phyloP scores from a whole-genome alignment of 148 eudicot species.

The Limonium bicolor region DNA sequence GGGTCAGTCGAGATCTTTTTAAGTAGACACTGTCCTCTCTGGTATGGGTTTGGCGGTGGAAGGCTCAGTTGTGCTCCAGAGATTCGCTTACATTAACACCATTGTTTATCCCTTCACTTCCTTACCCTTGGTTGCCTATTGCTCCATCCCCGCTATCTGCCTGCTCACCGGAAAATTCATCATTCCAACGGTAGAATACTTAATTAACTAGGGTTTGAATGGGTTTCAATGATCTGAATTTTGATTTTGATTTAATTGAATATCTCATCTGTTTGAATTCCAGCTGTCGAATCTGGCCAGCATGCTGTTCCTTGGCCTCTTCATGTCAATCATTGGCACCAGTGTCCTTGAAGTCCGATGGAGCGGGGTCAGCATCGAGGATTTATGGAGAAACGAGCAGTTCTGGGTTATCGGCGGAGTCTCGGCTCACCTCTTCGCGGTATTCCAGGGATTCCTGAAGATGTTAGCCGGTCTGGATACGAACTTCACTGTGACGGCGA shows the following conservation, averaged over 20 bases:
- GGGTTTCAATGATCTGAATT: too few species aligned
- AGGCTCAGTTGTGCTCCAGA: slow-evolving; percentile 95
- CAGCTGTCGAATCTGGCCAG: slow-evolving; percentile 94
- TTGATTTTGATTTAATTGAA: too few species aligned
- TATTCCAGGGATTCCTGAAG: slow-evolving; percentile 91
- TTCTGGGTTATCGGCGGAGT: slow-evolving; percentile 99
- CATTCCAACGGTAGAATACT: slow-evolving; percentile 80
- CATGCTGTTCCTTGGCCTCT: slow-evolving; percentile 72
- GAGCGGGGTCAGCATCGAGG: slow-evolving; percentile 94
- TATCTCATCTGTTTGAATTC: background rate
- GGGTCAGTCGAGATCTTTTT: slow-evolving; percentile 95
- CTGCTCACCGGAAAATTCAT: slow-evolving; percentile 97
- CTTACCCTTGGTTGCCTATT: slow-evolving; percentile 84
- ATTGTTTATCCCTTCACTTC: slow-evolving; percentile 95
- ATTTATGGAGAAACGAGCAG: slow-evolving; percentile 91
- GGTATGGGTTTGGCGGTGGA: slow-evolving; percentile 95
- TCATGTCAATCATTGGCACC: slow-evolving; percentile 74
- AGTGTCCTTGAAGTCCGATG: slow-evolving; percentile 81
- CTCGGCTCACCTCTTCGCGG: slow-evolving; percentile 90
- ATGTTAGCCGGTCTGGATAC: slow-evolving; percentile 84
- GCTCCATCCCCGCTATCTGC: slow-evolving; percentile 81
- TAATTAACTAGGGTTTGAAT: too few species aligned
- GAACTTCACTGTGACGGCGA: slow-evolving; percentile 89
- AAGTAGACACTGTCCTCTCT: slow-evolving; percentile 94
- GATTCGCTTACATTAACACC: slow-evolving; percentile 90